Evolutionary conservation across 768 basidiomycete species (phyloP), one percentile per base, ranked within the genome.

Genomic region (Chalciporus pseudorubinellus): DNA sequence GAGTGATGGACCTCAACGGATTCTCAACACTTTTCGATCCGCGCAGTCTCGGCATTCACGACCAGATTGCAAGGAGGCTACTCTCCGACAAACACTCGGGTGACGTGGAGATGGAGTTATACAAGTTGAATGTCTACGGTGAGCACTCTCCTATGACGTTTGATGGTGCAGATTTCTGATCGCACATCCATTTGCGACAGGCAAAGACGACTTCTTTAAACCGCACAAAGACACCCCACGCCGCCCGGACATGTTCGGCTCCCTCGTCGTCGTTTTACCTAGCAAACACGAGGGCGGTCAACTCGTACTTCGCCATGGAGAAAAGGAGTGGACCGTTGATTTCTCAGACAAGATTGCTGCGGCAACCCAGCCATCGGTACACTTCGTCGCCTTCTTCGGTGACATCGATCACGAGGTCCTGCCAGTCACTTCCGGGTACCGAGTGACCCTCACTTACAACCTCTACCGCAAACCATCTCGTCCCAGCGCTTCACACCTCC

Each of bases 121-220:
- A 77, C 59, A 77, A 79, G 53, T 62, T 78, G 39, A 76, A 78
- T 48, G 71, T 78, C 3, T 77, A 78, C 42, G 71, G 78, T 76
- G 77, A 69, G 16, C 70, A 31, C 29, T 13, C 10, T 31, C 29
- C 26, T 26, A 26, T 7, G 1, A 11, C 10, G n/a, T 3, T 31
- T 13, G 29, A 12, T 31, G 29, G 29, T 26, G 26, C 26, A 7
- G 26, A 26, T 1, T 31, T 12, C 13, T 12, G 29, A 31, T 26
- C 26, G 6, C 6, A n/a, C 29, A 11, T 13, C 1, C 29, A 7
- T 31, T 31, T 13, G 3, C 29, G 29, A 11, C 29, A 31, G 29
- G 29, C 29, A 31, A 31, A 13, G 29, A 4, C 4, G 29, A 70
- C 0, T 79, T 78, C 58, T 80, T 81, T 70, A 78, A 78, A 57